Conservation (phyloP, 1,284 basidiomycete genomes). For the Thecaphora frezii region DNA sequence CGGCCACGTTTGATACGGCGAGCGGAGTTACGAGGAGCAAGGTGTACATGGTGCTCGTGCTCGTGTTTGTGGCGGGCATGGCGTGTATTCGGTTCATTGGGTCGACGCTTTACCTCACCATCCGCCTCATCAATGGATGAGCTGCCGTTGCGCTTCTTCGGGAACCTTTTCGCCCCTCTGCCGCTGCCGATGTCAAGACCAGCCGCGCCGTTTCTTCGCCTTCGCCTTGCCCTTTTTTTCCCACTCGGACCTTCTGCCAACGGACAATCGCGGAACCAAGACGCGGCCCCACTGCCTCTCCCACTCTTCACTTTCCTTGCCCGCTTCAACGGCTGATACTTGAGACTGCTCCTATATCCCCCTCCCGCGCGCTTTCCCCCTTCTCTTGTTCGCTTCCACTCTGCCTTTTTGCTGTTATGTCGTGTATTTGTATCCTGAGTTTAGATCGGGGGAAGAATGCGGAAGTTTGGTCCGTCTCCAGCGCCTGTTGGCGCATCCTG, state of each 20-base stretch:
- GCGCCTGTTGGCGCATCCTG: too few relatives aligned
- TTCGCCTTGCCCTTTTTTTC: neutral
- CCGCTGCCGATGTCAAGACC: neutral
- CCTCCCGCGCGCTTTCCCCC: neutral
- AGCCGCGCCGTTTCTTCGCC: neutral
- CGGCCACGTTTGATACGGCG: constrained; percentile 31
- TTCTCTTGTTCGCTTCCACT: too few relatives aligned
- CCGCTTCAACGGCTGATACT: neutral
- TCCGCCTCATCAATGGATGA: constrained; percentile 39
- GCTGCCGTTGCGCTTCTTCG: neutral
- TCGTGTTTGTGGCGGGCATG: constrained; percentile 54
- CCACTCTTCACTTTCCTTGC: neutral
- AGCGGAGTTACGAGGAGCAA: constrained; percentile 44
- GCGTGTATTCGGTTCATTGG: constrained; percentile 52
- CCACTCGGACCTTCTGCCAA: neutral
- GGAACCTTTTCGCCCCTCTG: neutral
- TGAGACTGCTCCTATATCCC: neutral
- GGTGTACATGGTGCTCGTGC: constrained; percentile 53
- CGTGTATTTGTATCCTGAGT: too few relatives aligned
- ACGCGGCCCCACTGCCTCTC: neutral
- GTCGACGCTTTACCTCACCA: constrained; percentile 44
- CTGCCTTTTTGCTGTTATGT: too few relatives aligned
- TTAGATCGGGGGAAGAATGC: too few relatives aligned
- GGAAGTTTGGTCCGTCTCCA: too few relatives aligned
- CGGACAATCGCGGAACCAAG: neutral